Conservation (phyloP, 1,284 basidiomycete species). For the Ceratobasidium sp. region DNA sequence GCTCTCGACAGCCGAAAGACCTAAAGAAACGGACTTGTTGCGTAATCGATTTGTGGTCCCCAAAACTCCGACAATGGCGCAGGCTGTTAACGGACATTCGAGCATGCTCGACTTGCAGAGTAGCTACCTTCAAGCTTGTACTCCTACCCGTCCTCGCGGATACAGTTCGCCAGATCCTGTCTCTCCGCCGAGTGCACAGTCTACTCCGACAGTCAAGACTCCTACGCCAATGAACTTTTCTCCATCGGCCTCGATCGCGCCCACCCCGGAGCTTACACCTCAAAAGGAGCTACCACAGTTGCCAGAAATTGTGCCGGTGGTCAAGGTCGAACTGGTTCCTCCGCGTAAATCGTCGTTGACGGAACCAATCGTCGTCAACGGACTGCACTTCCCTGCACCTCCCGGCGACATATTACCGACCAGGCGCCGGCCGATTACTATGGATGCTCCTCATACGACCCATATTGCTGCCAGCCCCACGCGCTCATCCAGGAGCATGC, state of each 20-base stretch:
- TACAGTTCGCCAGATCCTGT: constrained; percentile 30
- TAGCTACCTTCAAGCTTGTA: constrained; percentile 26
- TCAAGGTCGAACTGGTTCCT: constrained; percentile 28
- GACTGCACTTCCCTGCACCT: constrained; percentile 24
- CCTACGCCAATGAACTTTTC: constrained; percentile 24
- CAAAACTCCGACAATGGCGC: constrained; percentile 8
- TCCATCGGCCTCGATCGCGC: constrained; percentile 38
- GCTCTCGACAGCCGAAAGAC: constrained; percentile 31
- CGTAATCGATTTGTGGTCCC: neutral
- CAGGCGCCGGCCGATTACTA: constrained; percentile 23
- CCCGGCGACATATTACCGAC: neutral
- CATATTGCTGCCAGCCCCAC: neutral
- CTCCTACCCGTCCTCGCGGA: constrained; percentile 30
- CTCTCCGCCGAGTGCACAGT: constrained; percentile 15
- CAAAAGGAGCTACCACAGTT: constrained; percentile 10
- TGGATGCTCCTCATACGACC: neutral
- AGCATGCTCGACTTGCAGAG: constrained; percentile 8
- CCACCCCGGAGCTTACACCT: constrained; percentile 40
- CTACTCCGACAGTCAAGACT: constrained; percentile 28
- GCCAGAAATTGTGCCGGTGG: neutral
- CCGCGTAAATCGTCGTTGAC: constrained; percentile 1
- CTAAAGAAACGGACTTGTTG: neutral
- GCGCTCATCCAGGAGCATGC: constrained; percentile 24
- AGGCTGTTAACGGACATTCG: constrained; percentile 8
- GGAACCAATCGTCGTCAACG: constrained; percentile 32